phyloP scores from a whole-genome alignment of 116 monocot genomes.

The Trichopus zeylanicus region DNA sequence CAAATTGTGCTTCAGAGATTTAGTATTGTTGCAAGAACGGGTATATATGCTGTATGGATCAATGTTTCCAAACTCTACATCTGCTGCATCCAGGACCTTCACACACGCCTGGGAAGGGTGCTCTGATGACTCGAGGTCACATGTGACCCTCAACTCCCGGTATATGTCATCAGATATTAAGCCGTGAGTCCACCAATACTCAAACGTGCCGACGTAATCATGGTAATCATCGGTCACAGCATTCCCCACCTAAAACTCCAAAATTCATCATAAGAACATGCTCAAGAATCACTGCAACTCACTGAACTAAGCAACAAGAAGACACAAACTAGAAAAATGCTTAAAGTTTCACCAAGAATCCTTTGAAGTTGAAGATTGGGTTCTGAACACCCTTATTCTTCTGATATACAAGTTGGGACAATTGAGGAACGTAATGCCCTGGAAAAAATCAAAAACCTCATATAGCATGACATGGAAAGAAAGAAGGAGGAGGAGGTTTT shows the following conservation, averaged over 20 bases:
- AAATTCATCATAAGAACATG: not conserved
- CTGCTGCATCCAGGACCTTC: constrained; percentile 30
- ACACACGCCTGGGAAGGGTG: constrained; percentile 56
- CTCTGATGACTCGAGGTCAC: constrained; percentile 38
- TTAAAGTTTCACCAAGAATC: constrained; percentile 57
- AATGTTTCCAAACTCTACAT: constrained; percentile 56
- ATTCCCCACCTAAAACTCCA: constrained; percentile 61
- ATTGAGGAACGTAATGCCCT: constrained; percentile 78
- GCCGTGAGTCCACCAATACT: constrained; percentile 94
- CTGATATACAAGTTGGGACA: constrained; percentile 45
- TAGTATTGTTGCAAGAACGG: constrained; percentile 33
- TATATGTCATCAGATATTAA: constrained; percentile 69
- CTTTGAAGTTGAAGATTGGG: constrained; percentile 58
- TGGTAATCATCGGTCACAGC: constrained; percentile 68
- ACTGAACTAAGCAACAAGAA: too few relatives aligned
- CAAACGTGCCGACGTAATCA: constrained; percentile 66
- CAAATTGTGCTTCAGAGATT: constrained; percentile 26
- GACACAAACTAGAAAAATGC: too few relatives aligned
- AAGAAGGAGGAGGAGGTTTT: not conserved
- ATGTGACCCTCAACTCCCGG: constrained; percentile 25
- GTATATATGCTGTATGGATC: constrained; percentile 93
- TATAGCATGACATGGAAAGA: not conserved
- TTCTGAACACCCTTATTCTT: constrained; percentile 8
- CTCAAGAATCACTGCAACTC: not conserved
- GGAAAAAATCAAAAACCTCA: not conserved